Conservation (phyloP, 371 early-diverging fungal species). For the Mortierella sp. region DNA sequence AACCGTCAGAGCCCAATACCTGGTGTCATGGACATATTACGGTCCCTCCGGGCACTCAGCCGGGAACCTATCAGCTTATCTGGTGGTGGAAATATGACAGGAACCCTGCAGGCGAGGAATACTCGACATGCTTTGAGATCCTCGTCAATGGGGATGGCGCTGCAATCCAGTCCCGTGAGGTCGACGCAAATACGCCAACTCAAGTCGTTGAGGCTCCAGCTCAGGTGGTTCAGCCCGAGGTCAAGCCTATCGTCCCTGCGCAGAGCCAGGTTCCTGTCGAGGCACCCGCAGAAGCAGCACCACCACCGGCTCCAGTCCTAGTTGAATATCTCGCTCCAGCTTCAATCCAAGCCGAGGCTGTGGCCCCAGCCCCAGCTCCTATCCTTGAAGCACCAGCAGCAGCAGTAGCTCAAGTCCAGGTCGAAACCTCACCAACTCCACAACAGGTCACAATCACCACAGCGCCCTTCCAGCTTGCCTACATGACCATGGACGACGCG, state of each 20-base stretch:
- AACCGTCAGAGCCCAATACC: slow-evolving; percentile 44
- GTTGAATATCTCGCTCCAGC: not conserved
- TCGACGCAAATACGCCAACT: not conserved
- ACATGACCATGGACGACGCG: slow-evolving; percentile 6
- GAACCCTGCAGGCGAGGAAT: slow-evolving; percentile 54
- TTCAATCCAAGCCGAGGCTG: not conserved
- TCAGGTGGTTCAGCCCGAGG: not conserved
- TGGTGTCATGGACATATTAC: slow-evolving; percentile 52
- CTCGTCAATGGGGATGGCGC: slow-evolving; percentile 19
- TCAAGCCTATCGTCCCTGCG: not conserved
- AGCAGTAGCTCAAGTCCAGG: not conserved
- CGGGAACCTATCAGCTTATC: slow-evolving; percentile 55
- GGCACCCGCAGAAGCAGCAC: not conserved
- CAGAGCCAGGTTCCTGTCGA: not conserved
- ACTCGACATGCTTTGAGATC: slow-evolving; percentile 60
- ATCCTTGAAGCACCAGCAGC: not conserved
- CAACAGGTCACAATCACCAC: not conserved
- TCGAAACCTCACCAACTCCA: not conserved
- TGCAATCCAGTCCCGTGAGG: not conserved
- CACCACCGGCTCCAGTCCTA: not conserved
- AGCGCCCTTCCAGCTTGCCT: slow-evolving; percentile 12
- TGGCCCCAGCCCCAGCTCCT: not conserved
- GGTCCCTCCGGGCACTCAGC: slow-evolving; percentile 33
- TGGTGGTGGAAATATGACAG: slow-evolving; percentile 62
- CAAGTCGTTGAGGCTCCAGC: not conserved